phyloP scores from a whole-genome alignment of 495 filamentous ascomycete genomes.

The Penicillium pulvis region DNA sequence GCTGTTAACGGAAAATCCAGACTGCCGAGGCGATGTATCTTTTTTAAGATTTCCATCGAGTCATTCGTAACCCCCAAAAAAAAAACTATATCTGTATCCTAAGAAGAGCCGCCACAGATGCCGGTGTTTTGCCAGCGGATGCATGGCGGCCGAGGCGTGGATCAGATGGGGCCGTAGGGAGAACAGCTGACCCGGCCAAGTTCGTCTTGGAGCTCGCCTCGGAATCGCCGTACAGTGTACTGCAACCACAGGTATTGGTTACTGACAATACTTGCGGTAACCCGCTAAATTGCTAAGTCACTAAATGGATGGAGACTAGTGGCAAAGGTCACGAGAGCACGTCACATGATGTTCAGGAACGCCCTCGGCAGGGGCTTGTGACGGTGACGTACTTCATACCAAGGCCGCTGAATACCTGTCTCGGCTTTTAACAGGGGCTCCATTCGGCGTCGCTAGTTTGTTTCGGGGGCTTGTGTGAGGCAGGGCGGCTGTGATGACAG shows the following conservation, averaged over 20 bases:
- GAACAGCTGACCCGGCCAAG: conserved; percentile 21
- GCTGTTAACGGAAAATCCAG: background rate
- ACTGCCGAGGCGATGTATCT: background rate
- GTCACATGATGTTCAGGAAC: conserved; percentile 30
- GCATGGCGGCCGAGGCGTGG: conserved; percentile 15
- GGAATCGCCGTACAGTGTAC: conserved; percentile 5
- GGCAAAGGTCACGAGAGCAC: conserved; percentile 26
- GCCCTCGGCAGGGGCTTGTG: conserved; percentile 23
- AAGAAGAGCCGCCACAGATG: conserved; percentile 6
- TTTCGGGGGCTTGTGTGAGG: conserved; percentile 8
- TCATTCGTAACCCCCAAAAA: background rate
- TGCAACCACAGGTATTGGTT: background rate
- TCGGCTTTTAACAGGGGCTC: conserved; percentile 3
- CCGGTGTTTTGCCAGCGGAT: conserved; percentile 1
- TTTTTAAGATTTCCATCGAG: background rate
- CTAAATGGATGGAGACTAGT: conserved; percentile 12
- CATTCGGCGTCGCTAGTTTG: conserved; percentile 1
- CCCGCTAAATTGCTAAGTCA: conserved; percentile 2
- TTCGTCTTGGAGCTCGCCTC: conserved; percentile 14
- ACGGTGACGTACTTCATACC: conserved; percentile 14
- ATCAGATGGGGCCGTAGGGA: conserved; percentile 8
- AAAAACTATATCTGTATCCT: background rate
- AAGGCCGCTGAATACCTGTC: background rate
- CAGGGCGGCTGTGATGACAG: conserved; percentile 18
- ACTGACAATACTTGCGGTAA: conserved; percentile 6